These are phyloP conservation scores for Blastobotrys muscicola DNA, from an alignment of 805 yeast genomes.

Conservation along the genomic window DNA sequence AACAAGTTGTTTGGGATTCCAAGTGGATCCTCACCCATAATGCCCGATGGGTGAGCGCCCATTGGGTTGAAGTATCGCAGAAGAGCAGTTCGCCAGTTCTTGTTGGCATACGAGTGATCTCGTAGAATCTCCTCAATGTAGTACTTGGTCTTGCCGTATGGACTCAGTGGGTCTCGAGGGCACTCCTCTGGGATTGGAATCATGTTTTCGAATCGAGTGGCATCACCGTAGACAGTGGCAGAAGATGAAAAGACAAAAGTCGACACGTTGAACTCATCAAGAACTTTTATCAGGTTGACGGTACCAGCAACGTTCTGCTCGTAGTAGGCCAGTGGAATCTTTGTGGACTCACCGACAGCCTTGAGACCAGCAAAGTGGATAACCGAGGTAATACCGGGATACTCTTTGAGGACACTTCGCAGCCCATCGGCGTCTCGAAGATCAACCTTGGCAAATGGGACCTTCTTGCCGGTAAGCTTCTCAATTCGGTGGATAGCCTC, in stretches of 20 bases:
- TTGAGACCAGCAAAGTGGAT: constrained; percentile 77
- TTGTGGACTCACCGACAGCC: constrained; percentile 71
- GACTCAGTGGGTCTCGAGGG: constrained; percentile 66
- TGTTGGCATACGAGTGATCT: constrained; percentile 40
- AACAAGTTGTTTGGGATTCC: constrained; percentile 70
- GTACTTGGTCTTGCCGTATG: constrained; percentile 67
- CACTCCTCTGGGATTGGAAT: constrained; percentile 73
- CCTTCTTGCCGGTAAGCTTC: constrained; percentile 37
- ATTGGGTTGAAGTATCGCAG: constrained; percentile 76
- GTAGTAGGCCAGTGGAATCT: constrained; percentile 59
- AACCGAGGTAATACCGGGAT: constrained; percentile 44
- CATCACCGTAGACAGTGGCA: constrained; percentile 81
- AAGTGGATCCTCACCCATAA: constrained; percentile 71
- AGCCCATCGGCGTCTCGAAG: constrained; percentile 43
- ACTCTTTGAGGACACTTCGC: constrained; percentile 37
- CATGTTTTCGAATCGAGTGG: constrained; percentile 58
- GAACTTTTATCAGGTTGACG: constrained; percentile 43
- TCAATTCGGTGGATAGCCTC: constrained; percentile 60
- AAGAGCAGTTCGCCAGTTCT: constrained; percentile 39
- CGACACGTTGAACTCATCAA: constrained; percentile 38
- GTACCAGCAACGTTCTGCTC: constrained; percentile 62
- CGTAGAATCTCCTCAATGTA: constrained; percentile 53
- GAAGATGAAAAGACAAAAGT: constrained; percentile 65
- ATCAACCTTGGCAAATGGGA: constrained; percentile 51
- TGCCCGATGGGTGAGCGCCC: constrained; percentile 78